Evolutionary conservation across 2,329 filamentous ascomycete species (phyloP).

Genomic region (Eutypella sp.): DNA sequence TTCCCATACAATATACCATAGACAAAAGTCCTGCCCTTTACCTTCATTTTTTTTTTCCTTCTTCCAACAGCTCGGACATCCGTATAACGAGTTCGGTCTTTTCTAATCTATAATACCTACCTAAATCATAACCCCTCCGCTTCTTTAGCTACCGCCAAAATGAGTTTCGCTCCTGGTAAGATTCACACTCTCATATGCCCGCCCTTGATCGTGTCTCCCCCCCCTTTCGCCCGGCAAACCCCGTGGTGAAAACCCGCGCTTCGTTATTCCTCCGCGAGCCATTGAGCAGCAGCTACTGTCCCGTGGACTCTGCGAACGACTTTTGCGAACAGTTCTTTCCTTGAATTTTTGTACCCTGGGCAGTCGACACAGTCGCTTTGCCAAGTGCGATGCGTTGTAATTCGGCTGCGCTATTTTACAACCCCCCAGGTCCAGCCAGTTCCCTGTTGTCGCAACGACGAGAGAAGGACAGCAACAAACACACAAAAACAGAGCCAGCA

Average conservation of each 20-base stretch:
- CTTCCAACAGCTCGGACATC: neutral
- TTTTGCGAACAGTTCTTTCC: slow-evolving; percentile 4
- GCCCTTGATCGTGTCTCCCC: slow-evolving; percentile 10
- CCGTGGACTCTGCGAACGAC: slow-evolving; percentile 5
- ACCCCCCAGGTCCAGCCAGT: neutral
- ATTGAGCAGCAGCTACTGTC: slow-evolving; percentile 16
- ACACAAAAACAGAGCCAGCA: neutral
- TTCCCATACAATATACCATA: too few species aligned
- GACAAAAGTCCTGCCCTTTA: too few species aligned
- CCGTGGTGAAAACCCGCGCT: slow-evolving; percentile 14
- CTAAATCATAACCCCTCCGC: slow-evolving; percentile 21
- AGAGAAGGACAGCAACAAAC: neutral
- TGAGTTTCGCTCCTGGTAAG: slow-evolving; percentile 41
- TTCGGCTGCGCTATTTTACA: slow-evolving; percentile 25
- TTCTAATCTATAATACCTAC: slow-evolving; percentile 24
- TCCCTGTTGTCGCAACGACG: slow-evolving; percentile 3
- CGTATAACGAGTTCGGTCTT: slow-evolving; percentile 1
- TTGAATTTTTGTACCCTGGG: neutral
- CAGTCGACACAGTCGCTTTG: too few species aligned
- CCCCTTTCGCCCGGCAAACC: slow-evolving; percentile 3
- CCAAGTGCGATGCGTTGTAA: too few species aligned
- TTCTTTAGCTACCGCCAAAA: slow-evolving; percentile 31
- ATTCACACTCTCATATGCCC: slow-evolving; percentile 14
- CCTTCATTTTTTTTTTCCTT: neutral
- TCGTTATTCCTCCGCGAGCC: slow-evolving; percentile 18